A percentile compares a stretch with the other conserved stretches of the same genome.
phyloP scores from a whole-genome alignment of 257 asterid genomes.

The Solanum pimpinellifolium region DNA sequence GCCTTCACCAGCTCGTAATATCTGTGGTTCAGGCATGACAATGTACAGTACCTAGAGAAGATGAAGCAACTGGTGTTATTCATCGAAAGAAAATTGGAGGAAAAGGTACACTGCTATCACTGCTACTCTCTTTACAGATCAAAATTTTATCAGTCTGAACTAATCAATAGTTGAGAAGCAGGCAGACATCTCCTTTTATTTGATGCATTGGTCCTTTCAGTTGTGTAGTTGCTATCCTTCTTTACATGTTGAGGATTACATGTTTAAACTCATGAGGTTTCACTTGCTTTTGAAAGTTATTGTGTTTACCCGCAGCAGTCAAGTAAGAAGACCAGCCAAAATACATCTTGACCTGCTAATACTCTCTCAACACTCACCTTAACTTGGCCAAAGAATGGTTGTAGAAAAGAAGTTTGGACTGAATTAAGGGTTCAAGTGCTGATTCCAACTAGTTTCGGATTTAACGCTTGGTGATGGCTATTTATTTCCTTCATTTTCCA shows the following conservation, averaged over 20 bases:
- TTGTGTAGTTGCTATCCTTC: background rate
- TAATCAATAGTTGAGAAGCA: background rate
- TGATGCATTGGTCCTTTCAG: background rate
- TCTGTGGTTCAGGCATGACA: conserved; percentile 74
- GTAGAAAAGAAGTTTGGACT: background rate
- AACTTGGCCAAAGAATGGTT: background rate
- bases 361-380: background rate
- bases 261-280: background rate
- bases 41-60: conserved; percentile 84
- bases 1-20: background rate
- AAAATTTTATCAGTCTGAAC: background rate
- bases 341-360: background rate
- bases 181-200: background rate
- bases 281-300: background rate
- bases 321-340: background rate
- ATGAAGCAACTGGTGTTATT: conserved; percentile 87
- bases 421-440: background rate
- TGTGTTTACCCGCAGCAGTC: background rate
- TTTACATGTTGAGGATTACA: background rate
- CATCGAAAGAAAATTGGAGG: conserved; percentile 76
- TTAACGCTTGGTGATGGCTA: background rate
- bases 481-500: background rate
- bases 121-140: background rate
- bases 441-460: background rate
- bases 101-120: conserved; percentile 41